These are phyloP conservation scores for Penicillium chermesinum DNA, from an alignment of 495 filamentous ascomycete species.

Conservation along the genomic window DNA sequence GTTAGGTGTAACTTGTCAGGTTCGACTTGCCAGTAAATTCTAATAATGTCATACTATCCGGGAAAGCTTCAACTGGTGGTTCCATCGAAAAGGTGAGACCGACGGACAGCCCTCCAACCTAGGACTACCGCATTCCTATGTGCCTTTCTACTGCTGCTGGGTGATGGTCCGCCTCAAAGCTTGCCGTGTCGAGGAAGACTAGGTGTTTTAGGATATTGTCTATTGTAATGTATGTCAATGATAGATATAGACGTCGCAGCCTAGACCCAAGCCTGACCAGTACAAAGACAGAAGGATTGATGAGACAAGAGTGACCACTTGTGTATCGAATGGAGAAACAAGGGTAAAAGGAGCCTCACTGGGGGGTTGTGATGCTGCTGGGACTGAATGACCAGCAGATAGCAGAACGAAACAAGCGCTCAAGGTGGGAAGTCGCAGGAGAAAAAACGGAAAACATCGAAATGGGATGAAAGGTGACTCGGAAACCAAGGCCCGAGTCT, in stretches of 20 bases:
- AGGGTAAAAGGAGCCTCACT: conserved; percentile 23
- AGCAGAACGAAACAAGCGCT: conserved; percentile 23
- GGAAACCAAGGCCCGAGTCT: conserved; percentile 11
- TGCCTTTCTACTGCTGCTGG: no score
- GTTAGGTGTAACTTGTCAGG: no score
- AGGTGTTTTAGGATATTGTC: not conserved
- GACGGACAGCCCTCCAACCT: no score
- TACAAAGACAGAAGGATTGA: conserved; percentile 6
- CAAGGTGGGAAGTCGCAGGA: conserved; percentile 10
- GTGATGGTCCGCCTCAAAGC: no score
- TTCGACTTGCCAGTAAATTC: no score
- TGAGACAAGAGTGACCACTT: conserved; percentile 22
- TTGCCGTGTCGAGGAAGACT: no score
- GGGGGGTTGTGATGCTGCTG: conserved; percentile 15
- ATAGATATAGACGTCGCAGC: not conserved
- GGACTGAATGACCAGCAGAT: conserved; percentile 18
- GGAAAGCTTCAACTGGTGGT: no score
- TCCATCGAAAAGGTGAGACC: no score
- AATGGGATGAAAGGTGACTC: conserved; percentile 11
- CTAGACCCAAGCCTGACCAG: not conserved
- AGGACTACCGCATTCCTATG: no score
- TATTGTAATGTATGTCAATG: not conserved
- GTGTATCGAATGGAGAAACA: conserved; percentile 16
- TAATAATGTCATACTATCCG: no score
- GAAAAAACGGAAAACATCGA: conserved; percentile 2